Evolutionary conservation across 2,329 filamentous ascomycete genomes (phyloP).

Genomic region (Chrysosphaeria jannelii): DNA sequence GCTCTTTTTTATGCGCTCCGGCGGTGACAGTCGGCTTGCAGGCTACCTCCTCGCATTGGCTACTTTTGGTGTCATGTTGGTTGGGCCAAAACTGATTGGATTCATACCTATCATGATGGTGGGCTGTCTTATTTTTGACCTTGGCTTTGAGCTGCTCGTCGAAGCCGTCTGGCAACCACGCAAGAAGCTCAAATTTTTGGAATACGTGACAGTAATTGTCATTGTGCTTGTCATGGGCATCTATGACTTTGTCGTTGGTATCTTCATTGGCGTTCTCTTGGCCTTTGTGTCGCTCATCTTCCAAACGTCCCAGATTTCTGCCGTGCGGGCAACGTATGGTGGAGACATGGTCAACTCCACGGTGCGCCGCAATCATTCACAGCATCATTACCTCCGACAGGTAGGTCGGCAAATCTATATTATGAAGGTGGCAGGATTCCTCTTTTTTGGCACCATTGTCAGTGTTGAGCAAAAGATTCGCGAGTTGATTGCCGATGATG

Average conservation of each 20-base stretch:
- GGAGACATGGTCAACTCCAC: conserved; percentile 77
- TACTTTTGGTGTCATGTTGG: conserved; percentile 55
- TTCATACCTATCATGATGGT: conserved; percentile 95
- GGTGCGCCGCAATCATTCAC: conserved; percentile 66
- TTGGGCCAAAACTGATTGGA: conserved; percentile 68
- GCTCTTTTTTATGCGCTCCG: conserved; percentile 82
- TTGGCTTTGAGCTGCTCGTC: conserved; percentile 71
- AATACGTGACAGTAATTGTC: conserved; percentile 63
- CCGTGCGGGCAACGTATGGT: conserved; percentile 69
- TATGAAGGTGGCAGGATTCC: conserved; percentile 70
- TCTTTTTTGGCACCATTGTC: conserved; percentile 98
- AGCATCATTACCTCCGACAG: conserved; percentile 59
- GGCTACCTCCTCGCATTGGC: conserved; percentile 57
- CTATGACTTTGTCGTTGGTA: conserved; percentile 87
- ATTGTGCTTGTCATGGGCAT: conserved; percentile 92
- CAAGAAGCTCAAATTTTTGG: conserved; percentile 58
- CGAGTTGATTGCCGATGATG: conserved; percentile 50
- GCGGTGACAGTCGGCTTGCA: conserved; percentile 61
- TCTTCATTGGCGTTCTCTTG: conserved; percentile 68
- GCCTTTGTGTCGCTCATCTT: conserved; percentile 79
- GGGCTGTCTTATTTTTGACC: conserved; percentile 74
- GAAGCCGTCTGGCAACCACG: conserved; percentile 75
- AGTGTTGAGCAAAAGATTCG: conserved; percentile 77
- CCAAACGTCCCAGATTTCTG: conserved; percentile 68
- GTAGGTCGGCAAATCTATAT: conserved; percentile 73